Evolutionary conservation across 371 early-diverging fungal genomes (phyloP), one percentile per base, ranked within the genome.

Genomic region (Lichtheimia ramosa): DNA sequence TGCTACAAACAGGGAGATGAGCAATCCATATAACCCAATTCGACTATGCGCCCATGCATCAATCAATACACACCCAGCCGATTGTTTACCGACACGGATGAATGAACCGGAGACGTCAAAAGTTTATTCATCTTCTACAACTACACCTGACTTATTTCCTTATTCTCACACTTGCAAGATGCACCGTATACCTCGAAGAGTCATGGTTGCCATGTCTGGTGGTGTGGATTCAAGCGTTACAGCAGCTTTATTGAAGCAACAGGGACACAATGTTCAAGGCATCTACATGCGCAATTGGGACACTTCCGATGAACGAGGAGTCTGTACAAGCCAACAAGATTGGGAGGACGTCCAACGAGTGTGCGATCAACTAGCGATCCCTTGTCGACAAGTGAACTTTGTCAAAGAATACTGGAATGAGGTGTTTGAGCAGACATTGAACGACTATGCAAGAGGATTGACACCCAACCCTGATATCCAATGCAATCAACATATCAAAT

Each of bases 271-370:
- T 34, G 89, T 94, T 5, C 79, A 87, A 43, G 96, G 89, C 2
- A 74, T 95, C 12, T 96, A 91, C 63, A 96, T 97, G 96, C 87
- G 87, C 54, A 97, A 97, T 72, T 96, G 98, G 98, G 95, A 96
- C 61, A 82, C 86, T 1, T 68, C 79, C 1, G 93, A 93, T 58
- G 95, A 94, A 54, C 74, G 71, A 14, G 94, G 91, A n/a, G 84
- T 82, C 4, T 94, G 95, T 50, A 84, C 92, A 3, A 87, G 90
- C 4, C 85, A 84, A 23, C 63, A 81, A 25, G 97, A 96, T 65
- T 96, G 89, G 88, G 69, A 75, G 16, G 94, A 95, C 57, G 96
- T 96, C 0, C 91, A 91, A 55, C 61, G 64, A 6, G 90, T 91
- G 0, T 92, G 93, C 65, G 25, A 54, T 1, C 68, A 72, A 18